Conservation (phyloP, 108 stramenopile species). For the Skeletonema marinoi region DNA sequence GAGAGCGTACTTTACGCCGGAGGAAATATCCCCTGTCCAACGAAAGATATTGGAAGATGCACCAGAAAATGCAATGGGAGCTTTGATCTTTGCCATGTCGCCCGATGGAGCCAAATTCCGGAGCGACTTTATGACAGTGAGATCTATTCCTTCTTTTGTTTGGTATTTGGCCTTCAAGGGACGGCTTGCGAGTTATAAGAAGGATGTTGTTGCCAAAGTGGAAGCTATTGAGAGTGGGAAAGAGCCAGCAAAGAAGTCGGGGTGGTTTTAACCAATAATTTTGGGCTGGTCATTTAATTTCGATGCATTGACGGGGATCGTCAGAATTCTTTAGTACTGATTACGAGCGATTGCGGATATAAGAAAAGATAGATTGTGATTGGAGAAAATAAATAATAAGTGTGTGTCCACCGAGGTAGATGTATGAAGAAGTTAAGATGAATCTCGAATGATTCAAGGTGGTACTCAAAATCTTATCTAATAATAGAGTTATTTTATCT, state of each 20-base stretch:
- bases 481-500: no score
- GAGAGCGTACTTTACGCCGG: slow-evolving; percentile 2
- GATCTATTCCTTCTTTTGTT: background rate
- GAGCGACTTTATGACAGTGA: background rate
- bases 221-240: background rate
- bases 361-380: no score
- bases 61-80: slow-evolving; percentile 2
- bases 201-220: background rate
- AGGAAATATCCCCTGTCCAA: background rate
- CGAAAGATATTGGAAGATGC: slow-evolving; percentile 7
- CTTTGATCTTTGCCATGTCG: slow-evolving; percentile 1
- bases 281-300: no score
- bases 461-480: no score
- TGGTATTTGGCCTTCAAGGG: background rate
- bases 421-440: no score
- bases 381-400: no score
- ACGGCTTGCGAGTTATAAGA: background rate
- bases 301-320: no score
- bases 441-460: no score
- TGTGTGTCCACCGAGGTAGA: no score
- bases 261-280: background rate
- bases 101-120: background rate
- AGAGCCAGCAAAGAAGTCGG: background rate
- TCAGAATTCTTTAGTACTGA: no score
- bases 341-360: no score